Evolutionary conservation across 345 rosid species (phyloP), one percentile per base, ranked within the genome.

Genomic region (Arabidopsis suecica): DNA sequence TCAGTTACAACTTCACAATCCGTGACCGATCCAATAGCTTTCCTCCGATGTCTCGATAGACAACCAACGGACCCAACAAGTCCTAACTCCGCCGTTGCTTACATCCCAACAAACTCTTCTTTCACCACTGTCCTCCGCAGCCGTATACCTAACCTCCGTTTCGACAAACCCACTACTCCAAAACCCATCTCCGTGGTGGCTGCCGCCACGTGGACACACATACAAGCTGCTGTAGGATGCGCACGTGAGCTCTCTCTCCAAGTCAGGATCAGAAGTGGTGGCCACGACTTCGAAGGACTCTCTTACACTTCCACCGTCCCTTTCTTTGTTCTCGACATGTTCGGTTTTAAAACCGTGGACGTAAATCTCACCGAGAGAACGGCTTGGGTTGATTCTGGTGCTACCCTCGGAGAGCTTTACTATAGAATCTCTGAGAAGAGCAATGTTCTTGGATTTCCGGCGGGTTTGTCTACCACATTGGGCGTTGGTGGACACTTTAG

Each of bases 401-500:
- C 73, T 4, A 85, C 83, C 0, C 7, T 49, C 2, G 88, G 88
- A 0, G 83, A 85, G 42, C 67, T 85, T 65, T 81, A 79, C 49
- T 68, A 79, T 4, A 10, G 65, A 7, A 85, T 85, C 47, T 78
- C 82, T 0, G 61, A 83, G 33, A 81, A 79, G 18, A 79, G 83
- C 33, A 81, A 75, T 1, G 73, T 61, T 3, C 81, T 76, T 36
- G 88, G 71, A 1, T 85, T 83, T 50, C 86, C 86, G 2, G 86
- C 83, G 2, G 88, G 88, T 2, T 67, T 85, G 6, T 83, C 61
- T 18, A 64, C 80, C 1, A 75, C 85, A 0, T 55, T 84, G 0
- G 88, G 89, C 0, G 79, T 84, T 2, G 94, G 87, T 1, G 89
- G 94, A 3, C 88, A 87, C 69, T 57, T 89, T 1, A 78, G 82